phyloP scores from a whole-genome alignment of 331 rosid species.

The Arachis monticola region DNA sequence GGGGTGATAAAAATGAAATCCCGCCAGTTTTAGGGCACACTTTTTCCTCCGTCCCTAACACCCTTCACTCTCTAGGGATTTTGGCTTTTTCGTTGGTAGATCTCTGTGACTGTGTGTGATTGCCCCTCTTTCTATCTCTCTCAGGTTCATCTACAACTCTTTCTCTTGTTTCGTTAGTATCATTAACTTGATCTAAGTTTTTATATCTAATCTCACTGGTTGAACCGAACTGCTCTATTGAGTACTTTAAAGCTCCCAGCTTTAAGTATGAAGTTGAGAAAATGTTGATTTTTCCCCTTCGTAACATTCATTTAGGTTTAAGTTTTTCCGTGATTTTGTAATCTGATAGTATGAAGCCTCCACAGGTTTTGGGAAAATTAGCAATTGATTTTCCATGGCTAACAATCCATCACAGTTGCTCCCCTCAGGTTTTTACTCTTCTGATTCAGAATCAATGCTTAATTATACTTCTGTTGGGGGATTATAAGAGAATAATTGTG shows the following conservation, averaged over 20 bases:
- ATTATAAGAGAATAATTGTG: conserved; percentile 31
- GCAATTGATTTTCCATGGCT: conserved; percentile 58
- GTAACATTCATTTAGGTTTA: neutral
- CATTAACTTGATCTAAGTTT: neutral
- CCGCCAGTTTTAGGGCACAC: conserved; percentile 11
- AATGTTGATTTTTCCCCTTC: neutral
- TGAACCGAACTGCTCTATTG: neutral
- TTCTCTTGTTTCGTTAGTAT: neutral
- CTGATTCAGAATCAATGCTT: neutral
- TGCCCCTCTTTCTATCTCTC: neutral
- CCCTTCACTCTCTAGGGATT: neutral
- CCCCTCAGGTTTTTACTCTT: conserved; percentile 65
- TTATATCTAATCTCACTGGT: neutral
- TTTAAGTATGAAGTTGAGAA: neutral
- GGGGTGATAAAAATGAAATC: neutral
- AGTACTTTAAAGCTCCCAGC: neutral
- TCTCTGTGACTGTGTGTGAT: neutral
- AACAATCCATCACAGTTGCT: conserved; percentile 93
- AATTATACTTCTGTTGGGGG: neutral
- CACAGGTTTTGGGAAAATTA: conserved; percentile 25
- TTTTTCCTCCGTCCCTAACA: neutral
- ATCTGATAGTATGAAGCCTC: neutral
- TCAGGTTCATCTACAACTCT: neutral
- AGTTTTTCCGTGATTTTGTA: neutral
- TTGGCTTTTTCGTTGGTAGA: neutral